Percentiles rank a stretch among this genome's conserved stretches.
Conservation (phyloP, 805 yeast genomes). For the Metschnikowia gruessii region DNA sequence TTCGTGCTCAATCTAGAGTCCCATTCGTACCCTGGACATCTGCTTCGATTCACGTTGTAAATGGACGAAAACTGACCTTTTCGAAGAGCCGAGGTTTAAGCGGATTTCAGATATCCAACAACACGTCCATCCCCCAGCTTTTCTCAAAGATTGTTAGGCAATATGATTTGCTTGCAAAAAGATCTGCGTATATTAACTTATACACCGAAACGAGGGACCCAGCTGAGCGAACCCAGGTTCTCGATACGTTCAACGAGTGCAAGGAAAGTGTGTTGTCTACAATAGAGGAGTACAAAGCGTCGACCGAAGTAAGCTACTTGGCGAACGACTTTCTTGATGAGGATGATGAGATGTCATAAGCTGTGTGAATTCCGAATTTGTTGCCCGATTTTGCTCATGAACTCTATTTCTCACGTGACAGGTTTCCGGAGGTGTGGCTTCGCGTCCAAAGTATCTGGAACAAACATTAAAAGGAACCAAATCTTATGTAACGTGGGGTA, state of each 20-base stretch:
- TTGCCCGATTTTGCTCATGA: not conserved
- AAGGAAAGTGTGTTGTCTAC: constrained; percentile 45
- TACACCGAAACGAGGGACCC: constrained; percentile 54
- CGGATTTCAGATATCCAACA: constrained; percentile 83
- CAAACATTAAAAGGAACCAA: no score
- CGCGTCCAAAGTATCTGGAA: not conserved
- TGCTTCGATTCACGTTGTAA: constrained; percentile 71
- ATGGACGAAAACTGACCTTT: constrained; percentile 71
- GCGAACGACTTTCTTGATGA: constrained; percentile 44
- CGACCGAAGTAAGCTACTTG: constrained; percentile 42
- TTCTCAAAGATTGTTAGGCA: constrained; percentile 67
- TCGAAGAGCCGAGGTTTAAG: constrained; percentile 40
- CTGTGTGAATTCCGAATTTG: not conserved
- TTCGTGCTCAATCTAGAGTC: constrained; percentile 62
- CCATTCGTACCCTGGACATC: constrained; percentile 86
- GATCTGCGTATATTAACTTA: constrained; percentile 81
- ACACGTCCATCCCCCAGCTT: constrained; percentile 68
- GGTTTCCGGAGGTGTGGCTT: not conserved
- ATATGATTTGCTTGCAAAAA: constrained; percentile 73
- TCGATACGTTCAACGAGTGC: constrained; percentile 49
- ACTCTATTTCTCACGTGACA: not conserved
- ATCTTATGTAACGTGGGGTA: no score
- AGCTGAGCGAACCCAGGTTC: constrained; percentile 40
- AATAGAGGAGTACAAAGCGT: constrained; percentile 45
- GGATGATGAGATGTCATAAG: constrained; percentile 23